Evolutionary conservation across 257 asterid species (phyloP), one percentile per base, ranked within the genome.

Genomic region (Osmanthus fragrans): DNA sequence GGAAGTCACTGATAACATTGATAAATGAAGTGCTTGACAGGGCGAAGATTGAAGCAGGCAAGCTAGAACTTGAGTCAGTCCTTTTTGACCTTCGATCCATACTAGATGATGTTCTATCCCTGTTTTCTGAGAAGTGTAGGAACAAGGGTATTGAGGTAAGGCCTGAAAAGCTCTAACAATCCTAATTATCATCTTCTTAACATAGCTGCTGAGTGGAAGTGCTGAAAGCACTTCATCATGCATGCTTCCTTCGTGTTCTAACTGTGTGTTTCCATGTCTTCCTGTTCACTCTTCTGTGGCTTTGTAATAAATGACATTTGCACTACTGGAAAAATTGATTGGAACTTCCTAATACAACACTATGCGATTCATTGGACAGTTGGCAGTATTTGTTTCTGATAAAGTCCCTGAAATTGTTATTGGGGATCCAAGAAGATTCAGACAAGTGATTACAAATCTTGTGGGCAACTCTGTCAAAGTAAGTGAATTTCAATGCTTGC

Each of bases 381-480:
- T 94, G 89, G 96, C 97, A 23, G 97, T 89, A 73, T 86, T 92
- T 75, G 97, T 94, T 77, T 94, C 99, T 72, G 97, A 92, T 72
- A 83, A 89, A 84, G 99, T 94, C 74, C 99, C 99, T 33, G 92
- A 91, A 77, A 80, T 89, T 49, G 92, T 92, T 36, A 77, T 90
- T 78, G 99, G 99, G 68, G 99, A 94, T 82, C 97, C 99, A 1
- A 96, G 99, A 84, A 89, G 99, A 85, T 91, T 94, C 84, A 79
- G 99, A 76, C 99, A 94, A 87, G 97, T 92, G 81, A 90, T 94
- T 64, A 94, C 91, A 77, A 94, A 94, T 81, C 97, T 94, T 69
- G 97, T 94, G 36, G 96, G 96, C 65, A 94, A 94, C 90, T 94
- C 99, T 1, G 97, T 94, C 75, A 94, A 94, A 86, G 98, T 92